Evolutionary conservation across 345 rosid species (phyloP).

Genomic region (Hypericum perforatum): DNA sequence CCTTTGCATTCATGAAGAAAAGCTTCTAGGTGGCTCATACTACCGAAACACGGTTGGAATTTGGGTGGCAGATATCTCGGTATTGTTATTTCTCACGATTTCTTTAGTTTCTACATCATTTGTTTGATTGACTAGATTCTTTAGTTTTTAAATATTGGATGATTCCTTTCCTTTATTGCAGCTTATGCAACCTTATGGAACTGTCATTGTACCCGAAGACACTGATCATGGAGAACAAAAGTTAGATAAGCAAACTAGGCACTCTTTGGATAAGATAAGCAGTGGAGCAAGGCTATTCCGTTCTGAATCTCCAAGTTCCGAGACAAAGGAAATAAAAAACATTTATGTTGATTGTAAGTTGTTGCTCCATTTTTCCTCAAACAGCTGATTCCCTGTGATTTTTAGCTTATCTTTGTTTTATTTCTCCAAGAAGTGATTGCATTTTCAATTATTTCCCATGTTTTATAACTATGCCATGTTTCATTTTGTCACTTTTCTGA

Average conservation of each 20-base stretch:
- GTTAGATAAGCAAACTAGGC: constrained; percentile 31
- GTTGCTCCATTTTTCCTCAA: background rate
- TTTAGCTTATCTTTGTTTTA: too few relatives aligned
- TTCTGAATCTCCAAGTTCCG: constrained; percentile 59
- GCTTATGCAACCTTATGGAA: constrained; percentile 79
- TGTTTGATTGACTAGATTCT: constrained; percentile 5
- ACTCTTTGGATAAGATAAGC: constrained; percentile 36
- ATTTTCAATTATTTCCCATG: too few relatives aligned
- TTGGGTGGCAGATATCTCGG: constrained; percentile 84
- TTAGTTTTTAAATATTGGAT: constrained; percentile 3
- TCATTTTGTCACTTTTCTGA: too few relatives aligned
- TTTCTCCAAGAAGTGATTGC: too few relatives aligned
- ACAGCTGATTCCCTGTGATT: too few relatives aligned
- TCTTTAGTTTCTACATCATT: background rate
- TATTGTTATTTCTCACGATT: constrained; percentile 13
- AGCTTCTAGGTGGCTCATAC: constrained; percentile 80
- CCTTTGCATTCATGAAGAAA: constrained; percentile 73
- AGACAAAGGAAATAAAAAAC: constrained; percentile 76
- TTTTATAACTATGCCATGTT: too few relatives aligned
- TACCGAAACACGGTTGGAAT: constrained; percentile 73
- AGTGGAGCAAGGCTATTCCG: constrained; percentile 29
- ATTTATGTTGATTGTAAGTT: constrained; percentile 92
- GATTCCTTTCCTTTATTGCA: constrained; percentile 19
- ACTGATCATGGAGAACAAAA: constrained; percentile 36
- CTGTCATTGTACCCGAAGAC: constrained; percentile 29